Percentiles rank a stretch among this genome's conserved stretches.
Conservation (phyloP, 768 basidiomycete genomes). For the Lactarius sp. region DNA sequence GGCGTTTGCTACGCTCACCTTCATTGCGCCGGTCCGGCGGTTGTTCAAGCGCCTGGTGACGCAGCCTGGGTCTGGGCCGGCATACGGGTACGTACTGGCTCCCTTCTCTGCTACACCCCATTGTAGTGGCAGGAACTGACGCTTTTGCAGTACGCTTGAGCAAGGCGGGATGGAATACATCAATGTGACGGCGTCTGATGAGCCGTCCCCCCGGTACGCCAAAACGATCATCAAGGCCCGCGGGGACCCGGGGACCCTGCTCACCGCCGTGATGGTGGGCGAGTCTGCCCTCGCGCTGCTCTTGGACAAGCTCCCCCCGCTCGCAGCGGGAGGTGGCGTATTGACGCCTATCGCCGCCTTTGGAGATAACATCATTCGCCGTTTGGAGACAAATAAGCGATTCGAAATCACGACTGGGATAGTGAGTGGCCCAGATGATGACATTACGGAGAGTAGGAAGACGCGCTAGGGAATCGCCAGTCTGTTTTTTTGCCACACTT, state of each 20-base stretch:
- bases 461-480: neutral
- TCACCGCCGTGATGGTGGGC: conserved; percentile 65
- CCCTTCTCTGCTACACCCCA: neutral
- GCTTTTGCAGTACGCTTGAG: conserved; percentile 44
- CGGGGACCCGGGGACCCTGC: conserved; percentile 74
- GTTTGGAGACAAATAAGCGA: conserved; percentile 53
- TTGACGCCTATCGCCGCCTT: conserved; percentile 82
- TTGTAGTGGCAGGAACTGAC: neutral
- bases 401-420: conserved; percentile 56
- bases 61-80: conserved; percentile 57
- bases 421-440: conserved; percentile 26
- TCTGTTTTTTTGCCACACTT: neutral
- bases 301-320: conserved; percentile 51
- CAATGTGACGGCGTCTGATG: conserved; percentile 63
- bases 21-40: conserved; percentile 46
- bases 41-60: conserved; percentile 47
- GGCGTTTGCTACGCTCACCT: conserved; percentile 11
- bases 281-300: conserved; percentile 74
- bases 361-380: conserved; percentile 66
- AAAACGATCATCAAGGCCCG: conserved; percentile 57
- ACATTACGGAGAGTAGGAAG: conserved; percentile 8
- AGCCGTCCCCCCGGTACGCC: conserved; percentile 41
- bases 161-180: conserved; percentile 57
- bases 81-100: conserved; percentile 48
- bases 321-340: conserved; percentile 65